phyloP scores from a whole-genome alignment of 768 basidiomycete species.

The Brasilioporus rufonigricans region DNA sequence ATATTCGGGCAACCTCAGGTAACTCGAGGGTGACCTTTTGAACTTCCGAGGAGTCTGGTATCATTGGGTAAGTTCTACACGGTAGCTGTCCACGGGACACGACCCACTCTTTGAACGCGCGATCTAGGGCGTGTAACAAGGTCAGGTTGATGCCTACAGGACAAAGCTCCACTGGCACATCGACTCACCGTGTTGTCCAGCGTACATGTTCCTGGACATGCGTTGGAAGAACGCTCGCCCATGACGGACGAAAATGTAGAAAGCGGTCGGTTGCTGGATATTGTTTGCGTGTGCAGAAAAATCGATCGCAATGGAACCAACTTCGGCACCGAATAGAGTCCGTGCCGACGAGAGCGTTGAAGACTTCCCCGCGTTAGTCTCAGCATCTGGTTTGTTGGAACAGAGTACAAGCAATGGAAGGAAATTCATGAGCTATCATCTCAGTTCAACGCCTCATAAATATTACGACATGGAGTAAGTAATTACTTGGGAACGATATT shows the following conservation, averaged over 20 bases:
- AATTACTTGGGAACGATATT: not conserved
- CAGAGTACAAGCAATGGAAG: not conserved
- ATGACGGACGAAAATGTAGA: constrained; percentile 6
- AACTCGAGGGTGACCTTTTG: constrained; percentile 11
- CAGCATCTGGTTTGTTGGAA: constrained; percentile 6
- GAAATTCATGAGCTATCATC: not conserved
- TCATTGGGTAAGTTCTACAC: not conserved
- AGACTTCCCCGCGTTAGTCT: not conserved
- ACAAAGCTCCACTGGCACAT: not conserved
- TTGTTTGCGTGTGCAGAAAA: not conserved
- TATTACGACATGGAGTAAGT: not conserved
- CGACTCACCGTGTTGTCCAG: constrained; percentile 23
- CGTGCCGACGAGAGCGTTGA: not conserved
- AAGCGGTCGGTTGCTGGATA: not conserved
- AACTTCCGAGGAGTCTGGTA: constrained; percentile 17
- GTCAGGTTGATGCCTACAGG: not conserved
- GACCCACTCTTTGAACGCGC: constrained; percentile 22
- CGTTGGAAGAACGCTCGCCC: not conserved
- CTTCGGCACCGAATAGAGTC: not conserved
- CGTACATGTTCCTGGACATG: not conserved
- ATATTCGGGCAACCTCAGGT: constrained; percentile 27
- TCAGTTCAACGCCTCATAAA: not conserved
- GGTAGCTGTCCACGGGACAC: not conserved
- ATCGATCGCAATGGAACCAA: not conserved
- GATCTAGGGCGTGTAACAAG: constrained; percentile 7